Evolutionary conservation across 1,139 yeast species (phyloP).

Genomic region (Geotrichum fermentans): DNA sequence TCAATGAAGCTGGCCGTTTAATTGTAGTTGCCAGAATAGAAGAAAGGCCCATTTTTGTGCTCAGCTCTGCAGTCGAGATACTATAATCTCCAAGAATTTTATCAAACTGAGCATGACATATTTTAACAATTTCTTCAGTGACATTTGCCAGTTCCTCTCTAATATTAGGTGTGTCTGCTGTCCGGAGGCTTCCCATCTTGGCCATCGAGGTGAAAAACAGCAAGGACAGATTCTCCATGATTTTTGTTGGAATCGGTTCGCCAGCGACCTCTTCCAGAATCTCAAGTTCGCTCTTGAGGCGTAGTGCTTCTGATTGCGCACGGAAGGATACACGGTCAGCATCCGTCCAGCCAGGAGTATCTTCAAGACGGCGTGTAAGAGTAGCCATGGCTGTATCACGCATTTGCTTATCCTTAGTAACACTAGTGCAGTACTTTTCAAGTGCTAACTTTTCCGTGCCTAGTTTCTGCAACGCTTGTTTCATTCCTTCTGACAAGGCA

Average conservation of each 20-base stretch:
- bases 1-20: not conserved
- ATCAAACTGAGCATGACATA: not conserved
- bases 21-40: not conserved
- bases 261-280: constrained; percentile 19
- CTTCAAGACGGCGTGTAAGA: constrained; percentile 24
- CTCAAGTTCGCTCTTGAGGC: constrained; percentile 21
- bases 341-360: constrained; percentile 29
- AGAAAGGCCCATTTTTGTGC: not conserved
- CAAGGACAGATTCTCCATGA: not conserved
- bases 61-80: not conserved
- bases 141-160: constrained; percentile 1
- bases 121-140: not conserved
- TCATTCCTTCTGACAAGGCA: constrained; percentile 20
- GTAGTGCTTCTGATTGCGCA: constrained; percentile 23
- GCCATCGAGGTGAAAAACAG: not conserved
- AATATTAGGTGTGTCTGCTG: not conserved
- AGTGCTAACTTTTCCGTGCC: constrained; percentile 2
- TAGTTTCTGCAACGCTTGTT: constrained; percentile 8
- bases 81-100: constrained; percentile 1
- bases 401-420: constrained; percentile 7
- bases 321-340: constrained; percentile 24
- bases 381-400: constrained; percentile 4
- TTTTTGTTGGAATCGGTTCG: constrained; percentile 21
- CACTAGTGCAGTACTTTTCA: constrained; percentile 4
- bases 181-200: not conserved